Evolutionary conservation across 805 yeast genomes (phyloP), one percentile per base, ranked within the genome.

Genomic region (Debaryomyces tyrocola): DNA sequence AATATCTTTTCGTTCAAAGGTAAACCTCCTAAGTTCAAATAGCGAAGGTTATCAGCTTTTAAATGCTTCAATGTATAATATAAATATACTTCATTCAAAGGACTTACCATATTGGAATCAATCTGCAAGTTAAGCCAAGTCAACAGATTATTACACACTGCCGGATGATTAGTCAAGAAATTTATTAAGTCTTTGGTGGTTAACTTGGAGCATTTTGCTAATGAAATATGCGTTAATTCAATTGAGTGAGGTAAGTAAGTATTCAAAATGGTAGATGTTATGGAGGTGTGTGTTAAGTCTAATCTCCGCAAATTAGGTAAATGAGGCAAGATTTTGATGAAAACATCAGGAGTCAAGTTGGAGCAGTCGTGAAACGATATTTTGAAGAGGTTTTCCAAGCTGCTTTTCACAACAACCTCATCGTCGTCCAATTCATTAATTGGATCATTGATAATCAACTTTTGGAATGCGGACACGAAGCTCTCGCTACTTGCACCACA

Each of bases 311-410:
- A 66, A 48, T 74, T 70, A 20, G 73, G 67, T 39, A 85, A 67
- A 41, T 75, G 78, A 1, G 87, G 84, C 24, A 91, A 68, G 10
- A 87, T 60, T 43, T 74, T 76, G 20, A 72, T 72, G 46, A 87
- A 79, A 0, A 77, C 76, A n/a, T 72, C 73, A 5, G 79, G 64
- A 4, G 88, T 77, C 33, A 90, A 70, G 52, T 87, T 89, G 2
- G 94, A 84, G 63, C 97, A 91, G 58, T 90, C 96, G 66, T 90
- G 96, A 58, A 91, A 80, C 0, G 96, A 88, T 9, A 91, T 56
- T 48, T 79, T 73, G 56, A 77, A 63, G 35, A 62, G 45, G 37
- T 56, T 52, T 17, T 53, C 46, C 31, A 55, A 45, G 18, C 44
- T 45, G 14, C 24, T 41, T 33, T 34, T 36, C 4, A 37, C 20